Percentiles rank a stretch among this genome's conserved stretches.
phyloP scores from a whole-genome alignment of 257 asterid genomes.

The Avicennia marina region DNA sequence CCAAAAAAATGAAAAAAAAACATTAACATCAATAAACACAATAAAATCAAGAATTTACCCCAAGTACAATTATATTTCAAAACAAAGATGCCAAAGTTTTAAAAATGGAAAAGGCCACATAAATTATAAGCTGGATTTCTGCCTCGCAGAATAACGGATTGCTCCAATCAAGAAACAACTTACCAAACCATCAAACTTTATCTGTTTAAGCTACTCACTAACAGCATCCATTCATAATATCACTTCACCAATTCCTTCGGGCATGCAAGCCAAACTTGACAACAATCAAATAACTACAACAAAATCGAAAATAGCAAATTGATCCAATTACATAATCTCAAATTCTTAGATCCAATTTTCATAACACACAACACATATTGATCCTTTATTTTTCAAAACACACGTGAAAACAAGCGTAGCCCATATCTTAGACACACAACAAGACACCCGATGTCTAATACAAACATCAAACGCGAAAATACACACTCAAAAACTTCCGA shows the following conservation, averaged over 20 bases:
- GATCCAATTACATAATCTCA: too few species aligned
- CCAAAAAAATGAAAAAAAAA: too few species aligned
- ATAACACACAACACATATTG: not conserved
- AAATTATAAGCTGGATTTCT: not conserved
- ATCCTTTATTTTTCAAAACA: too few species aligned
- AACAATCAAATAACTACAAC: too few species aligned
- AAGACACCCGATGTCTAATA: not conserved
- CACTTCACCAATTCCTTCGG: constrained; percentile 1
- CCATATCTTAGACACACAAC: too few species aligned
- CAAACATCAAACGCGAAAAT: not conserved
- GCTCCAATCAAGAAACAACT: not conserved
- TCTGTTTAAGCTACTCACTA: not conserved
- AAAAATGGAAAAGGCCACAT: not conserved
- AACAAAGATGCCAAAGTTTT: not conserved
- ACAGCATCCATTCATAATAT: not conserved
- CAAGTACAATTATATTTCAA: not conserved
- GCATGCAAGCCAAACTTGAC: not conserved
- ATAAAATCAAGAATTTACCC: not conserved
- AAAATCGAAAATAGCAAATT: too few species aligned
- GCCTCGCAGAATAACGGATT: too few species aligned
- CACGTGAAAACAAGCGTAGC: too few species aligned
- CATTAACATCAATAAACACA: constrained; percentile 22
- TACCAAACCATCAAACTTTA: not conserved
- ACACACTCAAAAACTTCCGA: not conserved
- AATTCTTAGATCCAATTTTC: constrained; percentile 11